These are phyloP conservation scores for Tolypocladium ophioglossoides DNA, from an alignment of 2,329 filamentous ascomycete genomes.

Conservation along the genomic window DNA sequence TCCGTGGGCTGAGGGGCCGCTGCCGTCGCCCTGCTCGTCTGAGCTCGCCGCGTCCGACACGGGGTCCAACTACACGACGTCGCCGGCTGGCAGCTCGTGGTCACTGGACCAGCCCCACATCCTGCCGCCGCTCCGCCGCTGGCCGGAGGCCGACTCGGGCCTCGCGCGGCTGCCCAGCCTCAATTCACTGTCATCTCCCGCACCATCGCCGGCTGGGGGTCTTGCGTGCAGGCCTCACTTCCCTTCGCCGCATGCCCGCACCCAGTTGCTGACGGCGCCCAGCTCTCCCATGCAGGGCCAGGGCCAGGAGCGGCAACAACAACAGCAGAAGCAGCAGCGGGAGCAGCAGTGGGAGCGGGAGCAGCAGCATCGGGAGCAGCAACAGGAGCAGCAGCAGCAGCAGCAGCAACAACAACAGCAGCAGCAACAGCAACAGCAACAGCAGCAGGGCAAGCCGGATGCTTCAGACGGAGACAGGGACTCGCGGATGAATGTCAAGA, in stretches of 20 bases:
- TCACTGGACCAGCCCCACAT: background rate
- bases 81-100: background rate
- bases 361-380: too few relatives aligned
- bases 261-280: background rate
- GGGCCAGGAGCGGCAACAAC: background rate
- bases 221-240: background rate
- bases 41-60: slow-evolving; percentile 1
- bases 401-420: background rate
- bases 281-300: background rate
- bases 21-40: slow-evolving; percentile 29
- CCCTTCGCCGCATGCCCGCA: background rate
- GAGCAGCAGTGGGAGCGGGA: too few relatives aligned
- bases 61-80: slow-evolving; percentile 1
- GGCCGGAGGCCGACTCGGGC: background rate
- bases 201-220: background rate
- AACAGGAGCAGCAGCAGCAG: background rate
- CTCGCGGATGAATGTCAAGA: background rate
- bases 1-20: slow-evolving; percentile 18
- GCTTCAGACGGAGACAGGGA: background rate
- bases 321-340: background rate
- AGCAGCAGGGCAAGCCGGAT: background rate
- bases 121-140: slow-evolving; percentile 2
- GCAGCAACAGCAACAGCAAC: background rate
- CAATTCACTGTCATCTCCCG: background rate
- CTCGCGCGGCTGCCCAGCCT: background rate